A percentile compares a stretch with the other conserved stretches of the same genome.
phyloP scores from a whole-genome alignment of 495 filamentous ascomycete genomes.

The Hyaloscypha bicolor region DNA sequence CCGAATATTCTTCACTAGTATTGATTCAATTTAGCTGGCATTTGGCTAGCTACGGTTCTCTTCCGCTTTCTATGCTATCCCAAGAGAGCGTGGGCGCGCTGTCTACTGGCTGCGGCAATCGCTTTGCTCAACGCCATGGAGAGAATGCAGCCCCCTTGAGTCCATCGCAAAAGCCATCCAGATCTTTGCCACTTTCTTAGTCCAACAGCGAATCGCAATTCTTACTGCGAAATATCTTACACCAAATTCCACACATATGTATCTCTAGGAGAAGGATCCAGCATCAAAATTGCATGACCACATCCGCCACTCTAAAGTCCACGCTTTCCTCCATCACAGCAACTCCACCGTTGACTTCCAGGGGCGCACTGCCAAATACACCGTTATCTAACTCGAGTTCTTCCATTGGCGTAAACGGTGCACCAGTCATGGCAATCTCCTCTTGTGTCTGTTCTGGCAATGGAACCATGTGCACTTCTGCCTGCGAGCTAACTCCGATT shows the following conservation, averaged over 20 bases:
- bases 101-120: too few relatives aligned
- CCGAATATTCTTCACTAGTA: too few relatives aligned
- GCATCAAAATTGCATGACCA: conserved; percentile 44
- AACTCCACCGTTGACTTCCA: conserved; percentile 53
- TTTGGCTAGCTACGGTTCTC: too few relatives aligned
- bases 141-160: too few relatives aligned
- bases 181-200: too few relatives aligned
- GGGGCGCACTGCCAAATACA: conserved; percentile 24
- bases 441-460: conserved; percentile 6
- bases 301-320: conserved; percentile 51
- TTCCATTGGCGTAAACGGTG: conserved; percentile 24
- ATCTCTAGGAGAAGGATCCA: neutral
- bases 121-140: too few relatives aligned
- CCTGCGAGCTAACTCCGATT: neutral
- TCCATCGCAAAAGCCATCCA: too few relatives aligned
- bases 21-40: too few relatives aligned
- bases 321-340: conserved; percentile 62
- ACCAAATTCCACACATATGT: neutral
- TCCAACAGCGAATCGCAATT: too few relatives aligned
- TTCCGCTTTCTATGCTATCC: too few relatives aligned
- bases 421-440: conserved; percentile 2
- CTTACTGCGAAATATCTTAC: neutral
- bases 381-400: conserved; percentile 4
- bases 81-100: too few relatives aligned
- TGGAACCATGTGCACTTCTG: conserved; percentile 4